Percentiles rank a stretch among this genome's conserved stretches.
Conservation (phyloP, 306 rosid species). For the peach (Prunus persica) region DNA sequence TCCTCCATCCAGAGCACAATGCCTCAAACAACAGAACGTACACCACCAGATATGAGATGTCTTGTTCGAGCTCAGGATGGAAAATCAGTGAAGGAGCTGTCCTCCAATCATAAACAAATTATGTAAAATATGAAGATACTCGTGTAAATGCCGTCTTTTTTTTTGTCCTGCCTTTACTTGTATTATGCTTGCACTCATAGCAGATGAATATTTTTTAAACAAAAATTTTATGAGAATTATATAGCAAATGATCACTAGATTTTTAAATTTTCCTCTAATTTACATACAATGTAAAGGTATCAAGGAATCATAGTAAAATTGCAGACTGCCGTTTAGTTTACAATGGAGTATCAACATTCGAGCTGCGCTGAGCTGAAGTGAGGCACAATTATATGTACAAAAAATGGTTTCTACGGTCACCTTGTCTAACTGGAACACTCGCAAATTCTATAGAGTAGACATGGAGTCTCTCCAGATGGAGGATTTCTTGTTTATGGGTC, state of each 20-base stretch:
- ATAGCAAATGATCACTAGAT: too few species aligned
- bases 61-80: slow-evolving; percentile 71
- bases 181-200: not conserved
- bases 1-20: slow-evolving; percentile 62
- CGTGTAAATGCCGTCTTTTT: slow-evolving; percentile 25
- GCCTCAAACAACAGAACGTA: slow-evolving; percentile 69
- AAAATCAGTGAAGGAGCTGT: slow-evolving; percentile 90
- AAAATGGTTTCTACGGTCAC: not conserved
- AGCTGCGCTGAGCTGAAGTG: not conserved
- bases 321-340: not conserved
- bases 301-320: not conserved
- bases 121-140: slow-evolving; percentile 9
- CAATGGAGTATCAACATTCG: not conserved
- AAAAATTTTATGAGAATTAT: too few species aligned
- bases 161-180: not conserved
- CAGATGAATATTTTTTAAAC: too few species aligned
- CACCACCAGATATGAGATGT: slow-evolving; percentile 84
- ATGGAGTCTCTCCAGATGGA: slow-evolving; percentile 44
- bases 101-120: slow-evolving; percentile 55
- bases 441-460: slow-evolving; percentile 28
- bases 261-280: not conserved
- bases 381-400: not conserved
- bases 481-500: slow-evolving; percentile 27
- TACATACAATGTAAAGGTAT: not conserved
- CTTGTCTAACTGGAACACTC: not conserved